Conservation (phyloP, 225 moss, liverwort and hornwort genomes). For the Polytrichum formosum region DNA sequence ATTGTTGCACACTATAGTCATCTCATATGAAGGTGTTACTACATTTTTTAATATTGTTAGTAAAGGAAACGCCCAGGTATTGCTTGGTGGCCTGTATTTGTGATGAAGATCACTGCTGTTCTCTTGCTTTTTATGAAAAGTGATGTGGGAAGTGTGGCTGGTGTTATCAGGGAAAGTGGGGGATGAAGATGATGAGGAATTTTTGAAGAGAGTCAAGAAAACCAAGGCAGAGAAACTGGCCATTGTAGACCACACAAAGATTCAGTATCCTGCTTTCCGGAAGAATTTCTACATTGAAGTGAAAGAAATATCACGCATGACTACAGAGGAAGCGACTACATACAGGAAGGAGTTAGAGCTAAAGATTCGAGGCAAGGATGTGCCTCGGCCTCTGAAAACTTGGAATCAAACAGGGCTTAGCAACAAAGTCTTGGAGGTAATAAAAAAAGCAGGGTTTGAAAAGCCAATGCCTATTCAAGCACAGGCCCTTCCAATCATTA, state of each 20-base stretch:
- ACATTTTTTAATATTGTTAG: too few relatives aligned
- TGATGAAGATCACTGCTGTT: background rate
- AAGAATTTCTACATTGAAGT: conserved; percentile 99
- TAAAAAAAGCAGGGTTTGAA: conserved; percentile 84
- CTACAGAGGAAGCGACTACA: conserved; percentile 67
- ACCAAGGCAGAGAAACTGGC: conserved; percentile 96
- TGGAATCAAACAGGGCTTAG: conserved; percentile 99
- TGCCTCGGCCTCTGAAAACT: conserved; percentile 87
- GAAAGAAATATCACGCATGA: conserved; percentile 92
- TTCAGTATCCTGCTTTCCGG: conserved; percentile 77
- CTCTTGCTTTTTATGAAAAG: background rate
- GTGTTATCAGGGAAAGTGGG: conserved; percentile 56
- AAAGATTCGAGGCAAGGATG: conserved; percentile 97
- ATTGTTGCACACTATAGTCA: background rate
- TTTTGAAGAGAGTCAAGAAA: conserved; percentile 97
- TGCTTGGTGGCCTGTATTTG: too few relatives aligned
- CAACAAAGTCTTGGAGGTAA: conserved; percentile 85
- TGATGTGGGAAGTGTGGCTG: too few relatives aligned
- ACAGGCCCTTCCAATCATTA: conserved; percentile 90
- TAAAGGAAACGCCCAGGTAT: too few relatives aligned
- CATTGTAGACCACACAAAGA: conserved; percentile 90
- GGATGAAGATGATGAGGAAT: conserved; percentile 95
- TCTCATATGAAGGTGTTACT: too few relatives aligned
- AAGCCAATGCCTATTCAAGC: conserved; percentile 98
- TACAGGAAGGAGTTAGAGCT: conserved; percentile 82